Conservation (phyloP, 129 eudicot species). For the Tanacetum coccineum region DNA sequence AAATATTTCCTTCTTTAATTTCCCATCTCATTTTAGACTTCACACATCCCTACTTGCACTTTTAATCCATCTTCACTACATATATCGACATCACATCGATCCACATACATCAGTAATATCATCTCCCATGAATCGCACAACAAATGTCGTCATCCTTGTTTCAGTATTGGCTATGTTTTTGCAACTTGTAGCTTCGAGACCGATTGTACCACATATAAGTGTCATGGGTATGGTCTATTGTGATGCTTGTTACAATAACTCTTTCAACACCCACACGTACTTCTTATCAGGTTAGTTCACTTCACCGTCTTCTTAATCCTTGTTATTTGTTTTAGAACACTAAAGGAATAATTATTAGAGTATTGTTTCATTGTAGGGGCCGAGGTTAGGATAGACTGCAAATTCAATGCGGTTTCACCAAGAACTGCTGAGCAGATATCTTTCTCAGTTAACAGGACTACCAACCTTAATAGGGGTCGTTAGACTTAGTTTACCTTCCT, state of each 20-base stretch:
- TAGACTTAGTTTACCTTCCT: constrained; percentile 59
- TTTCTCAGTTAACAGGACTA: constrained; percentile 72
- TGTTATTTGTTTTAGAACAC: not conserved
- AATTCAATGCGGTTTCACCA: constrained; percentile 57
- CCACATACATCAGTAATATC: not conserved
- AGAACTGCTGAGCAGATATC: constrained; percentile 56
- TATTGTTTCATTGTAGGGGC: constrained; percentile 45
- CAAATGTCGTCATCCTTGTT: constrained; percentile 7
- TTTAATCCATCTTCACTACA: constrained; percentile 18
- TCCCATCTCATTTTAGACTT: constrained; percentile 15
- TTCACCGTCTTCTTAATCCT: not conserved
- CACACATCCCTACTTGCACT: constrained; percentile 16
- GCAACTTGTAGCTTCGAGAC: constrained; percentile 40
- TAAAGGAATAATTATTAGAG: not conserved
- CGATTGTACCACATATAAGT: constrained; percentile 45
- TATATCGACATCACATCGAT: not conserved
- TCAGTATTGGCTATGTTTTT: constrained; percentile 19
- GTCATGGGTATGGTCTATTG: constrained; percentile 88
- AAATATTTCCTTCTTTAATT: not conserved
- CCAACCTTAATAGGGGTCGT: constrained; percentile 66
- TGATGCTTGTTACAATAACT: constrained; percentile 69
- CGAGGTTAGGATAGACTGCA: constrained; percentile 78
- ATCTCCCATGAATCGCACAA: constrained; percentile 20
- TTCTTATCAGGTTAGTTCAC: constrained; percentile 59
- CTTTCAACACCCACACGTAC: constrained; percentile 70